Base-by-base conservation (phyloP, 2,329 filamentous ascomycete genomes). In the Nemania abortiva region DNA sequence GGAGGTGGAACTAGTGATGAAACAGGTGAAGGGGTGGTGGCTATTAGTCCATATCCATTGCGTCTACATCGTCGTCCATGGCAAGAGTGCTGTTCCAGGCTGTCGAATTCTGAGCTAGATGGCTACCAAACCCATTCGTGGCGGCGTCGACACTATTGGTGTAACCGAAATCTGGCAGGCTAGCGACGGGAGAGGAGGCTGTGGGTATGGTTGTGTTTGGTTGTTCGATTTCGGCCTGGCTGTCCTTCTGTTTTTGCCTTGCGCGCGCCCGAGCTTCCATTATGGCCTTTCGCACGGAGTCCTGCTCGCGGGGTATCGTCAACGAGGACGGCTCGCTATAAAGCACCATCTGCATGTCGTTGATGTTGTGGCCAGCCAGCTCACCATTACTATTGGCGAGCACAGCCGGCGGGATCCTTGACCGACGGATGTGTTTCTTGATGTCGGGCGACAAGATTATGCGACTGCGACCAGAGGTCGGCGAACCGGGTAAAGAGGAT, bases 381-480 rank as follows among this genome's bases (percentile, higher is more conserved):
- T 88, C 83, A 69, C 85, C 85, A 3, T 88, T 84, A 60, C 81
- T 78, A 77, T 87, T 84, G 77, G 87, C 84, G 3, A 94, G 81
- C 37, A 97, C 78, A 20, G 90, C 87, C 73, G 85, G 83, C 6
- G 95, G 85, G 53, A 90, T 89, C 60, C 94, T 93, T 69, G 91
- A 91, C 67, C 87, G 86, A 70, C 86, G 86, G 61, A 98, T 86
- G 77, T 93, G 91, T 81, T 92, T 93, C 78, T 95, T 91, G 63
- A 98, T 92, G 78, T 97, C 93, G 0, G 94, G 90, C 0, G 97
- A 86, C 83, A 98, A 94, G 77, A 95, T 86, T 55, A 97, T 87
- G 73, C 84, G 87, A 73, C 87, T 86, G 24, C 87, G 85, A 59
- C 84, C 81, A 65, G 74, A 72, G 10, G 89, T 85, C 50, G 88